Base-by-base conservation (phyloP, 2,329 filamentous ascomycete genomes). In the Nemania sp. region DNA sequence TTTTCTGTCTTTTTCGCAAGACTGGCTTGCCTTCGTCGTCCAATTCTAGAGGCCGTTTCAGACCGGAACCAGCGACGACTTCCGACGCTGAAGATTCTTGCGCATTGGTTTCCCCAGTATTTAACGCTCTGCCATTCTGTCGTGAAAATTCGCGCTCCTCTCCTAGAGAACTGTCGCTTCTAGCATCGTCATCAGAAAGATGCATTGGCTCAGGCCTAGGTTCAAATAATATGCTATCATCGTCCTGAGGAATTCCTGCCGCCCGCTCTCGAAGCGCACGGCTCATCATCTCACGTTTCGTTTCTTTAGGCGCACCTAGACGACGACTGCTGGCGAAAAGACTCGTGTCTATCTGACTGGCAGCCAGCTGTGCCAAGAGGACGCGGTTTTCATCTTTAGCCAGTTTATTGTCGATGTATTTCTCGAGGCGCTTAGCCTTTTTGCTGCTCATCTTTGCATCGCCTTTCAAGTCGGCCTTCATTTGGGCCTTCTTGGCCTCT, bases 301-400 rank as follows among this genome's bases (percentile, higher is more conserved):
- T 88, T 71, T 89, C 86, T 66, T 78, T 85, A 48, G 78, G 82
- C 61, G 86, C 84, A 1, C 92, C 92, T 7, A 97, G 74, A 52
- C 84, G 84, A 61, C 84, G 89, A 47, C 88, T 89, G 69, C 91
- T 96, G 53, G 85, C 80, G 57, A 96, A 87, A 17, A 91, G 75
- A 57, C 82, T 90, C 1, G 90, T 96, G 68, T 97, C 92, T 61
- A 94, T 82, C 66, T 88, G 91, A 49, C 84, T 80, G 56, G 84
- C 80, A 15, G 90, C 89, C 22, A 99, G 80, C 69, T 94, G 92
- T 68, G 89, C 89, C 64, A 97, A 79, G 24, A 99, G 77, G 52
- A 86, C 88, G 23, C 90, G 79, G 66, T 90, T 96, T 71, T 97
- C 93, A 68, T 99, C 94, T 71, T 96, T 97, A 71, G 86, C 89